These are phyloP conservation scores for Fusarium sp. DNA, from an alignment of 2,329 filamentous ascomycete genomes.

Conservation along the genomic window DNA sequence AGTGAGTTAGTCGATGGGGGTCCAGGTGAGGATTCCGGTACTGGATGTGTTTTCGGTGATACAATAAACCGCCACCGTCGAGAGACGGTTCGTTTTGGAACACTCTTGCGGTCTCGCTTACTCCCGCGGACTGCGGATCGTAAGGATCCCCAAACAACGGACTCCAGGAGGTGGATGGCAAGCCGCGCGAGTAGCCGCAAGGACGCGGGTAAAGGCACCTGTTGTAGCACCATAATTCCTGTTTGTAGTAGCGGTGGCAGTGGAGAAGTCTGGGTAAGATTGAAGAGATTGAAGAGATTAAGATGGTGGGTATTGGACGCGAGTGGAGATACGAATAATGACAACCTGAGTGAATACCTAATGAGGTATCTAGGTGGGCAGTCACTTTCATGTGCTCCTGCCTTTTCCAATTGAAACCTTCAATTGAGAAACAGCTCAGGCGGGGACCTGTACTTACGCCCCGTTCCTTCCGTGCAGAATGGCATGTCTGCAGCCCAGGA, in stretches of 20 bases:
- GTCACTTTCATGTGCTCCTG: conserved; percentile 16
- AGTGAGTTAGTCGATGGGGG: conserved; percentile 13
- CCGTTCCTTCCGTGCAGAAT: conserved; percentile 19
- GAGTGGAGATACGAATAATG: conserved; percentile 30
- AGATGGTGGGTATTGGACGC: conserved; percentile 20
- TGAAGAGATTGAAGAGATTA: conserved; percentile 21
- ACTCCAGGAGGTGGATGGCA: not conserved
- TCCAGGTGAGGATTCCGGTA: not conserved
- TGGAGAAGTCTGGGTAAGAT: conserved; percentile 32
- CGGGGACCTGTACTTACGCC: not conserved
- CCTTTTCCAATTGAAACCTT: conserved; percentile 5
- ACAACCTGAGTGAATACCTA: no score
- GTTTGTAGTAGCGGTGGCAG: conserved; percentile 13
- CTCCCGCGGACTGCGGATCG: conserved; percentile 29
- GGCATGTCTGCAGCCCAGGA: conserved; percentile 18
- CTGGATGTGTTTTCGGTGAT: conserved; percentile 1
- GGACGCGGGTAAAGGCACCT: conserved; percentile 13
- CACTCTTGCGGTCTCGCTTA: conserved; percentile 19
- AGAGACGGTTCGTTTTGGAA: conserved; percentile 22
- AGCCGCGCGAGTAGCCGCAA: conserved; percentile 5
- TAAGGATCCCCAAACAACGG: not conserved
- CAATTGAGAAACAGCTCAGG: conserved; percentile 13
- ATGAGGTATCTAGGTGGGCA: no score
- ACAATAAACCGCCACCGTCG: conserved; percentile 18
- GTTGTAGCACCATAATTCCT: conserved; percentile 9